Conservation (phyloP, 1,139 yeast species). For the Pichia sp. region DNA sequence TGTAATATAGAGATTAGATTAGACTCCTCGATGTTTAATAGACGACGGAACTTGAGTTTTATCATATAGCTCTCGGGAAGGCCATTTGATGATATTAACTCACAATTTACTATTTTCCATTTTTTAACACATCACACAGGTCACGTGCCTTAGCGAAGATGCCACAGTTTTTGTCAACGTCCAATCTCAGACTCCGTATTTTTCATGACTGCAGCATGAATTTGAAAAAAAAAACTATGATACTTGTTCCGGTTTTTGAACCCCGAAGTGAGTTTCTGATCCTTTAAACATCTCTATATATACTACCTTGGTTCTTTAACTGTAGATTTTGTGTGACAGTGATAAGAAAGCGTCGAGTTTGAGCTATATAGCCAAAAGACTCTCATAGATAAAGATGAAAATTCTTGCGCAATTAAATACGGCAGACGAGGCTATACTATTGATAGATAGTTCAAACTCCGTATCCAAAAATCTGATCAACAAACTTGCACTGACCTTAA, state of each 20-base stretch:
- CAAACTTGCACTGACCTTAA: slow-evolving; percentile 43
- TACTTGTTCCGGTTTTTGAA: background rate
- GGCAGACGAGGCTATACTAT: slow-evolving; percentile 51
- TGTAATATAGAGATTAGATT: no score
- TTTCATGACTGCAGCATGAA: background rate
- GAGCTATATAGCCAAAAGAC: background rate
- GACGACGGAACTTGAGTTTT: no score
- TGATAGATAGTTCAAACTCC: slow-evolving; percentile 49
- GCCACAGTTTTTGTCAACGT: background rate
- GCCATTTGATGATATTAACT: no score
- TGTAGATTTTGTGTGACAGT: background rate
- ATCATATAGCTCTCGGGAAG: no score
- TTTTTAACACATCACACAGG: no score
- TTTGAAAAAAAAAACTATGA: background rate
- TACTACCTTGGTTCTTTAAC: background rate
- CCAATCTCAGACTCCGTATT: background rate
- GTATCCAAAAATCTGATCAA: slow-evolving; percentile 44
- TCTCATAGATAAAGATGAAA: slow-evolving; percentile 6
- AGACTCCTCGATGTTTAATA: no score
- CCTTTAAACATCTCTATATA: background rate
- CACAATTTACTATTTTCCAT: no score
- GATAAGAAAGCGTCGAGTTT: background rate
- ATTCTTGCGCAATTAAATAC: slow-evolving; percentile 51
- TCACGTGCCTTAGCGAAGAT: background rate
- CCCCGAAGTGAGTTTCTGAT: background rate